phyloP scores from a whole-genome alignment of 1,284 basidiomycete genomes.

The Trichosporon sp. region DNA sequence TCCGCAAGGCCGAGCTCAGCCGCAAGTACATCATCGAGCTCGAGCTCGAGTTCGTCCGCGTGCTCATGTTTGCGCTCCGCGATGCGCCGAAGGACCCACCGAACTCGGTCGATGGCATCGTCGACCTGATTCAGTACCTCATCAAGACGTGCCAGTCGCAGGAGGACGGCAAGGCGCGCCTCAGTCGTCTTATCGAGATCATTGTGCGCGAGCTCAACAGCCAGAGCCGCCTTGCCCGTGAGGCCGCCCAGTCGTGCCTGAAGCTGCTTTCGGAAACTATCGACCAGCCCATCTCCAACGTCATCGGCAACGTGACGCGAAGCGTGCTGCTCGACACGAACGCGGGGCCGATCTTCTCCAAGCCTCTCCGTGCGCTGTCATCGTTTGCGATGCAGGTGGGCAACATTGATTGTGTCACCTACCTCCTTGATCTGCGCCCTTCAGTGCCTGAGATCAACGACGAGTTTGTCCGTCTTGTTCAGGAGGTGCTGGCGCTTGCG shows the following conservation, averaged over 20 bases:
- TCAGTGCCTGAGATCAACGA: conserved; percentile 86
- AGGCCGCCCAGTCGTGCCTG: conserved; percentile 78
- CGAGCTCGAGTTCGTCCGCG: conserved; percentile 85
- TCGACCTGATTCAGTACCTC: conserved; percentile 71
- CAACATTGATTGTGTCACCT: conserved; percentile 95
- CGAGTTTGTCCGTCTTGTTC: conserved; percentile 83
- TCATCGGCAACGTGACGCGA: conserved; percentile 73
- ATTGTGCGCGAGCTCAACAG: conserved; percentile 87
- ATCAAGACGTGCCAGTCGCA: conserved; percentile 64
- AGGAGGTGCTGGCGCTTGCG: conserved; percentile 90
- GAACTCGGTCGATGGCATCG: conserved; percentile 71
- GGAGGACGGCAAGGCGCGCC: conserved; percentile 49
- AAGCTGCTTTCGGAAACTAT: conserved; percentile 72
- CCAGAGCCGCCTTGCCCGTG: conserved; percentile 78
- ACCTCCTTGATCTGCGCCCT: conserved; percentile 76
- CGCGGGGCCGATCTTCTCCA: conserved; percentile 75
- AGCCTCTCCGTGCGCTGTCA: conserved; percentile 92
- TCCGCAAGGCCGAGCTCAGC: conserved; percentile 65
- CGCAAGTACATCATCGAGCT: conserved; percentile 80
- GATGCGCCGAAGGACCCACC: conserved; percentile 91
- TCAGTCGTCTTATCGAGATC: conserved; percentile 64
- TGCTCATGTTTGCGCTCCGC: conserved; percentile 88
- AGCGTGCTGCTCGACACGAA: conserved; percentile 69
- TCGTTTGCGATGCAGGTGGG: conserved; percentile 96
- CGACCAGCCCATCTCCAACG: conserved; percentile 66